phyloP scores from a whole-genome alignment of 768 basidiomycete genomes.

The Suillus subaureus region DNA sequence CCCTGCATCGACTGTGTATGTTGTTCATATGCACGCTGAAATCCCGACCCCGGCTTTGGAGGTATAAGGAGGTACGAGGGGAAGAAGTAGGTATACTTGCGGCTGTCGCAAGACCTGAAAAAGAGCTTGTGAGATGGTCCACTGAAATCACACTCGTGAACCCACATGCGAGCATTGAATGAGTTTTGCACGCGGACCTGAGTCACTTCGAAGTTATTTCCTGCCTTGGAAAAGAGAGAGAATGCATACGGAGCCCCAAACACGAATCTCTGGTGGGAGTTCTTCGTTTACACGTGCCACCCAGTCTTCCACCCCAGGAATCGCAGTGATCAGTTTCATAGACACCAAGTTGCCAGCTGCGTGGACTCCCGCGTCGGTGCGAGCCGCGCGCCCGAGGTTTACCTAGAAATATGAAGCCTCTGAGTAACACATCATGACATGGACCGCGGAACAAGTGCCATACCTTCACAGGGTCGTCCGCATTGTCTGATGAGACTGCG shows the following conservation, averaged over 20 bases:
- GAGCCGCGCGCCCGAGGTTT: conserved; percentile 81
- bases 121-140: not conserved
- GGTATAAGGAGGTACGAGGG: conserved; percentile 92
- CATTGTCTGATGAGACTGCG: conserved; percentile 93
- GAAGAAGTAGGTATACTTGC: conserved; percentile 97
- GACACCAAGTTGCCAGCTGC: conserved; percentile 94
- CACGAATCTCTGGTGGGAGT: conserved; percentile 86
- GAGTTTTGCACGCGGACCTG: conserved; percentile 77
- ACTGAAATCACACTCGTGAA: conserved; percentile 7
- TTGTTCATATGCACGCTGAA: conserved; percentile 48
- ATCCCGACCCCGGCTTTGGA: conserved; percentile 74
- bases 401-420: conserved; percentile 51
- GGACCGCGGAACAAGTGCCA: conserved; percentile 3
- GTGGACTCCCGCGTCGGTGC: conserved; percentile 97
- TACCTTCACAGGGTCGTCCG: conserved; percentile 88
- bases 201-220: conserved; percentile 3
- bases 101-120: conserved; percentile 83
- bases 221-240: not conserved
- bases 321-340: conserved; percentile 81
- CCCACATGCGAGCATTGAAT: conserved; percentile 77
- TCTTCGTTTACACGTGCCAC: conserved; percentile 78
- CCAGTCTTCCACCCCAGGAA: conserved; percentile 73
- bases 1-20: conserved; percentile 30
- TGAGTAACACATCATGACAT: not conserved
- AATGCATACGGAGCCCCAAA: conserved; percentile 80